Conservation (phyloP, 2,329 filamentous ascomycete genomes). For the Neofusicoccum sp. region DNA sequence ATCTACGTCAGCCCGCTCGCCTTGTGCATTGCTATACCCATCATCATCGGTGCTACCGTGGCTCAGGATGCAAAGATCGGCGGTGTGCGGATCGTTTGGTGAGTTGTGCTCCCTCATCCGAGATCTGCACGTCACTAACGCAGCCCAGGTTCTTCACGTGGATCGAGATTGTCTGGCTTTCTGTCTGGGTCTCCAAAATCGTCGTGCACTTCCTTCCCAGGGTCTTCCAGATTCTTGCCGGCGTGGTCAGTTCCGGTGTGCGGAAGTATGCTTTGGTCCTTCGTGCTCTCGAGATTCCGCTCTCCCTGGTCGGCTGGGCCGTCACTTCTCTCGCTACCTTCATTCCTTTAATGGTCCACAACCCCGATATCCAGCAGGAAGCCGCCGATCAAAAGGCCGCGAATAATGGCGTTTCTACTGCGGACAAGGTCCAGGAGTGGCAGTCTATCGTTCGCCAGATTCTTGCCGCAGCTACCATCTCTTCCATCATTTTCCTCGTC, state of each 20-base stretch:
- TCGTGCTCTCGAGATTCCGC: conserved; percentile 57
- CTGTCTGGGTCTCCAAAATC: conserved; percentile 62
- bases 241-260: conserved; percentile 63
- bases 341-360: conserved; percentile 32
- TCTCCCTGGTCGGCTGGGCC: conserved; percentile 61
- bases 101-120: neutral
- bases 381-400: conserved; percentile 12
- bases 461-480: conserved; percentile 65
- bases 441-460: conserved; percentile 60
- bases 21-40: conserved; percentile 59
- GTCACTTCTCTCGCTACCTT: conserved; percentile 61
- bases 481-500: conserved; percentile 67
- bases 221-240: conserved; percentile 60
- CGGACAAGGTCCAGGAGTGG: conserved; percentile 44
- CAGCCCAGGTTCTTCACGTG: conserved; percentile 55
- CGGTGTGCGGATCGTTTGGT: conserved; percentile 55
- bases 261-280: conserved; percentile 63
- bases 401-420: neutral
- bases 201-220: conserved; percentile 58
- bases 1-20: conserved; percentile 61
- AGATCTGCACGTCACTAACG: conserved; percentile 9
- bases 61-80: conserved; percentile 51
- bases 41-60: conserved; percentile 59
- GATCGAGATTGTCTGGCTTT: conserved; percentile 64
- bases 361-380: conserved; percentile 30